phyloP scores from a whole-genome alignment of 805 yeast species.

The Wickerhamiella allomyrinae region DNA sequence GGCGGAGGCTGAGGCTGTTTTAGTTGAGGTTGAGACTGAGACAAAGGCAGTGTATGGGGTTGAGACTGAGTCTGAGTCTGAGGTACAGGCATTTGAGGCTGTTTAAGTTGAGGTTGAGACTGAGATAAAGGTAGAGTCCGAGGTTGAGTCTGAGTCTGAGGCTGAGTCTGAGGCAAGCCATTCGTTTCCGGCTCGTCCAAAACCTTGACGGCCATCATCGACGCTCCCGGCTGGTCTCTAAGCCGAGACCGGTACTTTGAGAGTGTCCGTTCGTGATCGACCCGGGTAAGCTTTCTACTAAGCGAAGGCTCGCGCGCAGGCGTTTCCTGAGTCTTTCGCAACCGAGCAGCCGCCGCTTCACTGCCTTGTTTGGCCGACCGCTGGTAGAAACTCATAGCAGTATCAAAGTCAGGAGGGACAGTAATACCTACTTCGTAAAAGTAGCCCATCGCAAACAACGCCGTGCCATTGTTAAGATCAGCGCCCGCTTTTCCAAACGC shows the following conservation, averaged over 20 bases:
- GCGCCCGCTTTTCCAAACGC: constrained; percentile 55
- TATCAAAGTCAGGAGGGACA: constrained; percentile 29
- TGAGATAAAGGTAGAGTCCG: no score
- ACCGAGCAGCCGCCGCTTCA: constrained; percentile 22
- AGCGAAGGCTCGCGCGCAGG: constrained; percentile 8
- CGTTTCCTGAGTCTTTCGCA: constrained; percentile 10
- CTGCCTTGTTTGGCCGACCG: constrained; percentile 41
- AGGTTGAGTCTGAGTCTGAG: background rate
- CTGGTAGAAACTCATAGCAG: constrained; percentile 38
- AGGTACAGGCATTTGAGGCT: no score
- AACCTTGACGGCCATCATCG: background rate
- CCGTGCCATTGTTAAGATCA: constrained; percentile 43
- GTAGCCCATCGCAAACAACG: constrained; percentile 56
- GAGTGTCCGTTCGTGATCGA: constrained; percentile 12
- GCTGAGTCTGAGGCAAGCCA: no score
- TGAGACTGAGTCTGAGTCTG: no score
- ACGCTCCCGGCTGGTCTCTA: background rate
- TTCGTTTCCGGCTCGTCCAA: background rate
- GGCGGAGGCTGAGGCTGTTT: no score
- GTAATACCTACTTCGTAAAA: constrained; percentile 57
- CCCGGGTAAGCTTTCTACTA: constrained; percentile 12
- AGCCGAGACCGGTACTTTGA: background rate
- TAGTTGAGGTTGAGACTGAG: no score
- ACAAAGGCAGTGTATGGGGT: no score
- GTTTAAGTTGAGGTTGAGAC: no score